Evolutionary conservation across 148 eudicot species (phyloP), one percentile per base, ranked within the genome.

Genomic region (Salicornia ramosissima): DNA sequence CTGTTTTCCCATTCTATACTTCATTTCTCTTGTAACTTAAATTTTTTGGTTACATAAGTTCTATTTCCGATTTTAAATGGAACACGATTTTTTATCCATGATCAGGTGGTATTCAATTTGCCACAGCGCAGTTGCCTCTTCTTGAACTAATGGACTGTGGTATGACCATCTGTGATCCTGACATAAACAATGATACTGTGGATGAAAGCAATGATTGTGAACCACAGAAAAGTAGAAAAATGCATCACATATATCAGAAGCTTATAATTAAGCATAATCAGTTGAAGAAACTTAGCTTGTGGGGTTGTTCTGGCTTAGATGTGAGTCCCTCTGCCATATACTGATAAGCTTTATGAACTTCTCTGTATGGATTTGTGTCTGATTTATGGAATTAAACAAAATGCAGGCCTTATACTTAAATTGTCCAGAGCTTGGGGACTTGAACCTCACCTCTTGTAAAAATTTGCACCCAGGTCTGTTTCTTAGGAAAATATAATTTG

Each of bases 231-330:
- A 77, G 79, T 54, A 80, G 80, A 78, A 90, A 83, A 67, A 63
- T 79, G 68, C 90, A 83, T 77, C 83, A 71, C 67, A 83, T 77
- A 14, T 85, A 83, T 66, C 99, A 94, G 78, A 94, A 94, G 82
- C 82, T 94, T 59, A 87, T 94, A 15, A 84, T 94, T 79, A 94
- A 94, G 70, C 99, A 94, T 75, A 84, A 72, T 59, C 84, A 86
- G 52, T 76, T 94, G 70, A 88, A 77, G 82, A 94, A 87, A 79
- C 82, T 94, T 77, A 94, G 99, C 83, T 79, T 94, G 77, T 94
- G 97, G 99, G 99, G 99, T 47, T 94, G 99, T 71, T 91, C 97
- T 68, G 96, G 96, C 78, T 86, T 91, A 77, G 96, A 94, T 80
- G 99, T 94, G 81, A 94, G 97, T 67, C 66, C 65, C 45, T 74